A percentile compares a stretch with the other conserved stretches of the same genome.
Conservation (phyloP, 345 rosid species). For the Mangifera indica region DNA sequence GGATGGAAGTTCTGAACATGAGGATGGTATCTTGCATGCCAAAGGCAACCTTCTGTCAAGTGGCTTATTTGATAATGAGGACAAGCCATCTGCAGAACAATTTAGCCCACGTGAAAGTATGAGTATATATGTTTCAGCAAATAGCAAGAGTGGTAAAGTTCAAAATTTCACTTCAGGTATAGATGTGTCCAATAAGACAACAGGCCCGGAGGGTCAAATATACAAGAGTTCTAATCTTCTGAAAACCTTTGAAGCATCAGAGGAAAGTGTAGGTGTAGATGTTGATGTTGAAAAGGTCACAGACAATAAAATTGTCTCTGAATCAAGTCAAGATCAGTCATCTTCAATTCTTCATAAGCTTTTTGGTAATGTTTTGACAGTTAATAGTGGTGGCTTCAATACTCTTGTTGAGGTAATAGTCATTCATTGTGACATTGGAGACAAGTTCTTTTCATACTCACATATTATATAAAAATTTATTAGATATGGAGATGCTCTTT, state of each 20-base stretch:
- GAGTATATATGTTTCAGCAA: slow-evolving; percentile 24
- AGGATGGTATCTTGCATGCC: slow-evolving; percentile 38
- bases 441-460: not conserved
- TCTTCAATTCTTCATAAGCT: slow-evolving; percentile 77
- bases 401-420: slow-evolving; percentile 45
- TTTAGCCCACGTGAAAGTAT: slow-evolving; percentile 40
- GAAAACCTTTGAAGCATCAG: slow-evolving; percentile 38
- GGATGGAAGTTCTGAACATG: slow-evolving; percentile 57
- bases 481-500: not conserved
- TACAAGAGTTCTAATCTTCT: slow-evolving; percentile 38
- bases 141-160: slow-evolving; percentile 32
- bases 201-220: slow-evolving; percentile 28
- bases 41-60: slow-evolving; percentile 37
- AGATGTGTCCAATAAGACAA: slow-evolving; percentile 37
- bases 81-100: slow-evolving; percentile 34
- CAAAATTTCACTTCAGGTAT: slow-evolving; percentile 36
- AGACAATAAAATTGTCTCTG: slow-evolving; percentile 37
- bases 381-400: slow-evolving; percentile 47
- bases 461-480: not conserved
- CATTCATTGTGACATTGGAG: not conserved
- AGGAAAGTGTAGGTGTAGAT: slow-evolving; percentile 35
- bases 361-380: slow-evolving; percentile 56
- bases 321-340: slow-evolving; percentile 36
- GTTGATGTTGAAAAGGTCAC: slow-evolving; percentile 39
- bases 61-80: slow-evolving; percentile 39